Evolutionary conservation across 768 basidiomycete genomes (phyloP).

Genomic region (Agrocybe pediades): DNA sequence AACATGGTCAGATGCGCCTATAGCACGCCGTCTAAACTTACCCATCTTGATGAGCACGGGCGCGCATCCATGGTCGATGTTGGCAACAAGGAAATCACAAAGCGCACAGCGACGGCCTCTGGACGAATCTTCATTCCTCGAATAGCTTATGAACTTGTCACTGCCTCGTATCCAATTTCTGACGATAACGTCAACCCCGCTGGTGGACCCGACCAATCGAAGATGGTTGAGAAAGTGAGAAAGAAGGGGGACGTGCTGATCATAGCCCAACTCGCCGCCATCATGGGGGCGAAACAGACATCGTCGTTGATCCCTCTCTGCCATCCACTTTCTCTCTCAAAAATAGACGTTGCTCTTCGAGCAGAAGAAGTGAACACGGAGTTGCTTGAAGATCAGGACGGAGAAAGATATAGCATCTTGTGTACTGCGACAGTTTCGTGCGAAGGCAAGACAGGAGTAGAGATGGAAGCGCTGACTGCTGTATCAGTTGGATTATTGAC

Average conservation of each 20-base stretch:
- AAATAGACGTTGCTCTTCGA: slow-evolving; percentile 63
- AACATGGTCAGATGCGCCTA: slow-evolving; percentile 16
- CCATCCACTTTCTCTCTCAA: slow-evolving; percentile 77
- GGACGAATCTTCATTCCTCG: slow-evolving; percentile 72
- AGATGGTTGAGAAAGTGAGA: slow-evolving; percentile 50
- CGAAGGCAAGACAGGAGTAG: slow-evolving; percentile 83
- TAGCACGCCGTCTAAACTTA: slow-evolving; percentile 41
- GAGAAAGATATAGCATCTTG: slow-evolving; percentile 46
- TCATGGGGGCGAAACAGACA: slow-evolving; percentile 87
- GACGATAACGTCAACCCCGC: too few relatives aligned
- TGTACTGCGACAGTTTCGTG: slow-evolving; percentile 74
- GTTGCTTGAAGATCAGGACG: slow-evolving; percentile 7
- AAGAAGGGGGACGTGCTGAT: slow-evolving; percentile 73
- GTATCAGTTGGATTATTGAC: slow-evolving; percentile 78
- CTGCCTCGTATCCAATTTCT: slow-evolving; percentile 42
- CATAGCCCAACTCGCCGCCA: slow-evolving; percentile 81
- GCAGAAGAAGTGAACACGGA: slow-evolving; percentile 42
- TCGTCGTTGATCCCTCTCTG: slow-evolving; percentile 85
- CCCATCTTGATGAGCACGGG: slow-evolving; percentile 75
- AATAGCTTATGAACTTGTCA: slow-evolving; percentile 66
- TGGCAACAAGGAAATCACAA: slow-evolving; percentile 57
- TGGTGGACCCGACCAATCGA: slow-evolving; percentile 25
- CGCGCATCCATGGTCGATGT: slow-evolving; percentile 87
- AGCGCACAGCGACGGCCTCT: slow-evolving; percentile 71
- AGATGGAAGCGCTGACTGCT: slow-evolving; percentile 93